Conservation (phyloP, 352 stramenopile species). For the Globisporangium alternatum region DNA sequence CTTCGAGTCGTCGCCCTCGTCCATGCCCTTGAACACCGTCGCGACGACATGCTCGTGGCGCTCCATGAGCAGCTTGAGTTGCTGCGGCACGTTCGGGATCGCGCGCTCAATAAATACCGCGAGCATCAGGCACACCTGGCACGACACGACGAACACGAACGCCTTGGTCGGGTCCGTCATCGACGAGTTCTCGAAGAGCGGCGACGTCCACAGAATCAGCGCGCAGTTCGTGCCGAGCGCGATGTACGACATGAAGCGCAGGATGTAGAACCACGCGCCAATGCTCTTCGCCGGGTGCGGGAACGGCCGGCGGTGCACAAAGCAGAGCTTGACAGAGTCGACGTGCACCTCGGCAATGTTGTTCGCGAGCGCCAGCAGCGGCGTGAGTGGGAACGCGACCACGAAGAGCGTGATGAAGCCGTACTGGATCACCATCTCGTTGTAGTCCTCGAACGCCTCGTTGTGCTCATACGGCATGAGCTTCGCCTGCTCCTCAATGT, state of each 20-base stretch:
- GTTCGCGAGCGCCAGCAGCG: conserved; percentile 87
- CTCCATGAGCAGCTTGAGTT: conserved; percentile 52
- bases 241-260: conserved; percentile 81
- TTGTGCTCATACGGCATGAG: conserved; percentile 78
- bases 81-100: conserved; percentile 55
- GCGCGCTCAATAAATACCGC: conserved; percentile 54
- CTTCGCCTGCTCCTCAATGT: conserved; percentile 83
- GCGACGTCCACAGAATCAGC: conserved; percentile 81
- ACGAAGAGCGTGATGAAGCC: conserved; percentile 95
- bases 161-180: conserved; percentile 40
- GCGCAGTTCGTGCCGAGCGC: conserved; percentile 74
- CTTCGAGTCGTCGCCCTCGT: conserved; percentile 60
- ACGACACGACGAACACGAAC: conserved; percentile 70
- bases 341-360: conserved; percentile 91
- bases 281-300: conserved; percentile 83
- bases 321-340: conserved; percentile 85
- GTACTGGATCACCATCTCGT: conserved; percentile 93
- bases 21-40: conserved; percentile 73
- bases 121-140: conserved; percentile 67
- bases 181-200: conserved; percentile 45
- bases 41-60: conserved; percentile 75
- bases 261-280: conserved; percentile 90
- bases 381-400: conserved; percentile 91
- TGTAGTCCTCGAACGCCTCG: conserved; percentile 88
- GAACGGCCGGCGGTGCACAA: conserved; percentile 73